Evolutionary conservation across 305 asterid genomes (phyloP), one percentile per base, ranked within the genome.

Genomic region (Fraxinus xanthoxyloides): DNA sequence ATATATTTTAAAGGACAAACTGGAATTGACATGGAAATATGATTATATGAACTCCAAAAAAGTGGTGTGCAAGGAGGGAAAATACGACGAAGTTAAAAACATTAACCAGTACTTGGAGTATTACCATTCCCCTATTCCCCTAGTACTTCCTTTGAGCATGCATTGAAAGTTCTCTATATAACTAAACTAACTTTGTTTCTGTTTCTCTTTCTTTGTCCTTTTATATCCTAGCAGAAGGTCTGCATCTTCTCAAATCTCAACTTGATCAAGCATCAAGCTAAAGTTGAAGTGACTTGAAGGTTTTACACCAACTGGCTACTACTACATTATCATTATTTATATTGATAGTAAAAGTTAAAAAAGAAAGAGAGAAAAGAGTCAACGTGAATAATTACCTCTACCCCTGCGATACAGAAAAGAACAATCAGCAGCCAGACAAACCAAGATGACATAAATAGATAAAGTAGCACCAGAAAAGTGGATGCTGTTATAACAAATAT

Each of bases 401-500:
- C 82, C 63, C 98, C 99, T 70, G 98, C 98, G 40, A 97, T 84
- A 90, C 98, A 94, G 90, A 97, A 96, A 85, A 96, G 95, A 40
- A 94, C 84, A 67, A 96, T 92, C 78, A 96, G 94, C 88, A 96
- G 85, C 99, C 97, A 94, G 88, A 94, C 91, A 86, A 96, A 94
- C 99, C 98, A 94, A 7, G 95, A 69, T 1, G 99, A 94, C 98
- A 97, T 97, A 86, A 97, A 94, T 83, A 92, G 88, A 87, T 93
- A 97, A 74, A 97, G 99, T 79, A 97, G 89, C 87, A 97, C 93
- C 89, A 94, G 92, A 89, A 97, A 94, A 69, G 95, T 88, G 70
- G 99, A 97, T 30, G 99, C 98, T 48, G 92, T 85, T 85, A 97
- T 86, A 84, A 97, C 97, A 85, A 97, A 97, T 82, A 92, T 83